These are phyloP conservation scores for Chaetomium cochliodes DNA, from an alignment of 495 filamentous ascomycete genomes.

Conservation along the genomic window DNA sequence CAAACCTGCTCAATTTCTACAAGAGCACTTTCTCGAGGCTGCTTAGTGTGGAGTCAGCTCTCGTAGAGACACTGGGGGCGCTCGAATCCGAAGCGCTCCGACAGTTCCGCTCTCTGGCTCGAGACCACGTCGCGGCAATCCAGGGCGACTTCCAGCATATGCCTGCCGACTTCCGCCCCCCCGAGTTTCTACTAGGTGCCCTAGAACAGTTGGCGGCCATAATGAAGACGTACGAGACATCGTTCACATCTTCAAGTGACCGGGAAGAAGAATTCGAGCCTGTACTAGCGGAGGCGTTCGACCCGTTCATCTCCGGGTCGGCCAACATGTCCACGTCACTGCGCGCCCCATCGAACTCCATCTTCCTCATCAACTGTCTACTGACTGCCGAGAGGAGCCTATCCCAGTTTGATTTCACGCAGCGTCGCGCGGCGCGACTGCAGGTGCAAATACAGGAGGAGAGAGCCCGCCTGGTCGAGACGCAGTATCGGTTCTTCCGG, in stretches of 20 bases:
- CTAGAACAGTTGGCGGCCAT: constrained; percentile 68
- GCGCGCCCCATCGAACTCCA: constrained; percentile 54
- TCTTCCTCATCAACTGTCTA: constrained; percentile 83
- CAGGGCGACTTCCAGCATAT: constrained; percentile 66
- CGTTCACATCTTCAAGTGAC: constrained; percentile 56
- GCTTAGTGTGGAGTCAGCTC: constrained; percentile 63
- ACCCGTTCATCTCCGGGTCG: constrained; percentile 78
- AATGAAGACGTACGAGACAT: constrained; percentile 83
- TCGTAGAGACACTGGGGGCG: constrained; percentile 64
- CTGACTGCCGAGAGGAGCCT: constrained; percentile 56
- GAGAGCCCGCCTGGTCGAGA: constrained; percentile 50
- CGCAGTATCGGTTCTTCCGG: constrained; percentile 68
- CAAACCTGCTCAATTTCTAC: constrained; percentile 88
- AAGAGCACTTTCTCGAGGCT: constrained; percentile 77
- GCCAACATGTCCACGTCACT: constrained; percentile 65
- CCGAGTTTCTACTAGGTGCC: constrained; percentile 79
- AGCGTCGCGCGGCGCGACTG: constrained; percentile 44
- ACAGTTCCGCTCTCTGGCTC: constrained; percentile 78
- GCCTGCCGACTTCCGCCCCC: constrained; percentile 69
- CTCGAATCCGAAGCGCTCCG: constrained; percentile 75
- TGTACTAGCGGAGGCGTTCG: constrained; percentile 77
- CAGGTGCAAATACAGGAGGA: constrained; percentile 46
- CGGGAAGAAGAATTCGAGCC: constrained; percentile 69
- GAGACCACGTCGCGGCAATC: constrained; percentile 70
- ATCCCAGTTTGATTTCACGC: constrained; percentile 56